Conservation (phyloP, 176 grass and related monocot species). For the Triticum dicoccoides region DNA sequence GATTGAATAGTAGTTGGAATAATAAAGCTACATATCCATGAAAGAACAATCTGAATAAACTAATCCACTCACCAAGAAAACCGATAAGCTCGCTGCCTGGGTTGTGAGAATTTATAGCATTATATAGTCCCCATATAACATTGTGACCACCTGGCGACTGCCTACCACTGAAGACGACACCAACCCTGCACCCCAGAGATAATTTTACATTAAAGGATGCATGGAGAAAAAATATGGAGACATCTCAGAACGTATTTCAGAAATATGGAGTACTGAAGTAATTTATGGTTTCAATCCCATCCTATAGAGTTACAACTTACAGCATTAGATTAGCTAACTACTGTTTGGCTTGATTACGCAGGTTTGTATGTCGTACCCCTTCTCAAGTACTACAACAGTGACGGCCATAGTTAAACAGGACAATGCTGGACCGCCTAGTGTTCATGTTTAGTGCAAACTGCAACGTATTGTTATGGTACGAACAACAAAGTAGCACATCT, state of each 20-base stretch:
- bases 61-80: constrained; percentile 71
- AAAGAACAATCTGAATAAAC: background rate
- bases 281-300: background rate
- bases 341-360: background rate
- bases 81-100: constrained; percentile 76
- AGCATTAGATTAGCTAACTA: background rate
- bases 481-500: background rate
- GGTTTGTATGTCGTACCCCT: background rate
- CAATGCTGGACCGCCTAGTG: background rate
- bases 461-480: background rate
- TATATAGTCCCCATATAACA: constrained; percentile 86
- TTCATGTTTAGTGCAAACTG: background rate
- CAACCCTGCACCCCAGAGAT: constrained; percentile 51
- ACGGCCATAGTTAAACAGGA: background rate
- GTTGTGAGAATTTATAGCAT: constrained; percentile 89
- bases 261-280: background rate
- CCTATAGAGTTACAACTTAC: background rate
- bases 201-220: constrained; percentile 6
- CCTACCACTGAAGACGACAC: constrained; percentile 93
- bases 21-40: background rate
- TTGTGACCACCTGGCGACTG: constrained; percentile 99
- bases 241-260: background rate
- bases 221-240: background rate
- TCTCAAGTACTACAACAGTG: background rate
- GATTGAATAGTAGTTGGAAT: background rate